Base-by-base conservation (phyloP, 2,329 filamentous ascomycete species). In the Hypoxylon sp. region DNA sequence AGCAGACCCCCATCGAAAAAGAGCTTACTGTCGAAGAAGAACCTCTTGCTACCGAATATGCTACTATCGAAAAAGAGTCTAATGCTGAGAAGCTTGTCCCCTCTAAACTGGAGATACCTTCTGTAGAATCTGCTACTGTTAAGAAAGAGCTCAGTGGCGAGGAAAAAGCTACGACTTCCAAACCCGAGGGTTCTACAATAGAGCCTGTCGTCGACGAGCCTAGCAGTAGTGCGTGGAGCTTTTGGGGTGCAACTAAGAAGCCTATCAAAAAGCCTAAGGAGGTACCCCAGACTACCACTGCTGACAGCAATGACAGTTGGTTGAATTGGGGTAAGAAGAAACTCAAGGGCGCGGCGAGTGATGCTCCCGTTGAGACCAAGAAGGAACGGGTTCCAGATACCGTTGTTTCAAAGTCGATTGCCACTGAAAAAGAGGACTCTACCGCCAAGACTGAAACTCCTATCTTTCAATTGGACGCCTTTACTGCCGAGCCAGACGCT, bases 241-340 rank as follows among this genome's bases (percentile, higher is more conserved):
- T 83, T 48, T 88, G 86, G 80, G 84, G 82, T 28, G 85, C 81
- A 53, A 78, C 80, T 8, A 86, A 86, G 71, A 86, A 86, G 64
- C 72, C 59, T 8, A 79, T 58, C 1, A 79, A 78, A 70, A 76
- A 77, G 52, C 7, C 44, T 3, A 66, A 60, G 44, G 68, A 71
- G 13, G 56, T 66, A 30, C 28, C 55, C 11, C 51, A 56, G 32
- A 20, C 59, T 24, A 56, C 65, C 10, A 55, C 59, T n/a, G 26
- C 37, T 13, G 64, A 62, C 24, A 48, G 54, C 15, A 41, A 54
- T n/a, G 68, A 66, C 7, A 43, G 68, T 17, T 73, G 68, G 71
- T 43, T 70, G 11, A 58, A 47, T 47, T 72, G 68, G 68, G 66
- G 66, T 59, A 80, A 79, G 60, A 77, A 78, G 43, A 73, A 70